Base-by-base conservation (phyloP, 768 basidiomycete genomes). In the Hysterangium stoloniferum region DNA sequence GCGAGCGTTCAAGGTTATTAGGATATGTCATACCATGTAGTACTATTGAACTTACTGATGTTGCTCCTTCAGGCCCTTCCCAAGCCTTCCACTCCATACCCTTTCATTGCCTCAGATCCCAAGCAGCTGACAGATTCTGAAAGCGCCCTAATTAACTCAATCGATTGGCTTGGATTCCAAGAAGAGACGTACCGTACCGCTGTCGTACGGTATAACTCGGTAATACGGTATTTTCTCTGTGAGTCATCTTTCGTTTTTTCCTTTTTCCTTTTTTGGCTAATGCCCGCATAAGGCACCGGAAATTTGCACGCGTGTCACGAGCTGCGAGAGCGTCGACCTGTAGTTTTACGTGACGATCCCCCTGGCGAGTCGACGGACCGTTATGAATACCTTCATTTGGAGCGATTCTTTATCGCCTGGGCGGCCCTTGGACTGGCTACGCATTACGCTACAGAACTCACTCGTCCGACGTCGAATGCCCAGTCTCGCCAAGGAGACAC, bases 161-260 rank as follows among this genome's bases (percentile, higher is more conserved):
- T 97, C 43, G 94, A 98, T 60, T 99, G 95, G 95, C 86, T 94
- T 45, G 85, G 80, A 0, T 86, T 87, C 62, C 71, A 75, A 57
- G 77, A 80, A 28, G 68, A 74, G 4, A 98, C 94, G 1, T 81
- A 84, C 55, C 68, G 73, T 9, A 82, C 82, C 5, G 94, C 93
- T 0, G 68, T 97, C 7, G 80, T 86, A 59, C 89, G 93, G 59
- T 82, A 89, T 1, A 94, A 94, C 52, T 83, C 86, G 34, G 86
- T 96, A 52, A 62, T 92, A 51, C 81, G 94, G 13, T 92, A 91
- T 62, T 89, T 96, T 72, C 76, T 98, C 20, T 82, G 94, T 93
- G 61, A 27, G 80, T 65, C 29, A n/a, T 31, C 12, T 19, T 31
- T 9, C 17, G 38, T 6, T 27, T n/a, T 12, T 48, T 25, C 29